Conservation (phyloP, 768 basidiomycete genomes). For the Mycena leptocephala region DNA sequence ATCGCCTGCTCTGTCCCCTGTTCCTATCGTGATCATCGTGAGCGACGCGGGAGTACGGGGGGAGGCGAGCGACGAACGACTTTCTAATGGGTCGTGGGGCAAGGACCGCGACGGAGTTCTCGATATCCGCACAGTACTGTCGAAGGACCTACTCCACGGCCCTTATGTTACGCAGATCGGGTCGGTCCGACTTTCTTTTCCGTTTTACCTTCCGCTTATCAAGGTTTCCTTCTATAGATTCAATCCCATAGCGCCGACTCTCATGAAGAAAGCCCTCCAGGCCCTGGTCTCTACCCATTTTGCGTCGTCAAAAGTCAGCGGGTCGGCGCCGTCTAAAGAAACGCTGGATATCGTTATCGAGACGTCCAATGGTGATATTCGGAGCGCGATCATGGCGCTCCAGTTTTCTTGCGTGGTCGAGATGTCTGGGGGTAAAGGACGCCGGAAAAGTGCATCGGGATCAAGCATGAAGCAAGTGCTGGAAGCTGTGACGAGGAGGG, state of each 20-base stretch:
- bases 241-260: conserved; percentile 92
- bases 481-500: conserved; percentile 85
- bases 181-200: conserved; percentile 60
- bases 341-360: conserved; percentile 84
- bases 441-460: conserved; percentile 53
- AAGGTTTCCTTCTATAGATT: conserved; percentile 68
- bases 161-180: conserved; percentile 86
- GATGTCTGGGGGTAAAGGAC: conserved; percentile 44
- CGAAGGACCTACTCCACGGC: conserved; percentile 77
- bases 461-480: conserved; percentile 59
- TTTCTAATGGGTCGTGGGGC: conserved; percentile 60
- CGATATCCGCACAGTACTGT: conserved; percentile 81
- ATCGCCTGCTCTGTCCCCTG: conserved; percentile 51
- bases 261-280: conserved; percentile 86
- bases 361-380: conserved; percentile 91
- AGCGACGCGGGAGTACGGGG: conserved; percentile 89
- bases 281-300: conserved; percentile 68
- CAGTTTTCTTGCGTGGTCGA: conserved; percentile 84
- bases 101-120: conserved; percentile 68
- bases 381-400: conserved; percentile 93
- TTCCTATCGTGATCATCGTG: conserved; percentile 87
- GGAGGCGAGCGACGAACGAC: conserved; percentile 69
- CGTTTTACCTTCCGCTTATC: not conserved
- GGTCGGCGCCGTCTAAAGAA: conserved; percentile 70
- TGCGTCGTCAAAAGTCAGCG: conserved; percentile 40